Evolutionary conservation across 2,329 filamentous ascomycete genomes (phyloP).

Genomic region (Domatiomyces globalis): DNA sequence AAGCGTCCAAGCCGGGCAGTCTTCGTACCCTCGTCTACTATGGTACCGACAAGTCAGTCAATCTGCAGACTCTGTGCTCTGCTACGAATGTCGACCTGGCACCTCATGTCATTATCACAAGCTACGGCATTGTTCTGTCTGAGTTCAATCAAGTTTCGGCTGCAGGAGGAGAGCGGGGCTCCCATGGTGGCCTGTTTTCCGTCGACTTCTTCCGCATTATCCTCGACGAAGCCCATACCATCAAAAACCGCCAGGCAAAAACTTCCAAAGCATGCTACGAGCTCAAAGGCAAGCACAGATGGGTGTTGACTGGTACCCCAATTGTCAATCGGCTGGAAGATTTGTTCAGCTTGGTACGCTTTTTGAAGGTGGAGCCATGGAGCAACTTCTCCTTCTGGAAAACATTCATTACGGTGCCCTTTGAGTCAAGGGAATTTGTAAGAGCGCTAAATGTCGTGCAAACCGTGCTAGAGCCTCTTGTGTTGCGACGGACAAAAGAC

Average conservation of each 20-base stretch:
- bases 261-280: constrained; percentile 93
- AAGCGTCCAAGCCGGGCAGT: constrained; percentile 71
- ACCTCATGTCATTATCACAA: constrained; percentile 85
- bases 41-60: constrained; percentile 65
- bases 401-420: constrained; percentile 94
- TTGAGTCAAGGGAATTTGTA: constrained; percentile 89
- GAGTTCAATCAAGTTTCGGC: constrained; percentile 66
- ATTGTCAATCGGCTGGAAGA: constrained; percentile 95
- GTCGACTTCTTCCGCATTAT: constrained; percentile 91
- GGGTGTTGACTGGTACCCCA: constrained; percentile 87
- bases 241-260: constrained; percentile 83
- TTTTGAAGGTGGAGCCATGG: constrained; percentile 91
- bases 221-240: constrained; percentile 85
- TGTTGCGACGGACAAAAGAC: constrained; percentile 86
- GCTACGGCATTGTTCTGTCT: constrained; percentile 80
- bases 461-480: constrained; percentile 88
- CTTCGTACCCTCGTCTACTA: constrained; percentile 85
- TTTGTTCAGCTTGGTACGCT: constrained; percentile 81
- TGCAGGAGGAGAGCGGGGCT: constrained; percentile 50
- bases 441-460: constrained; percentile 92
- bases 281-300: constrained; percentile 68
- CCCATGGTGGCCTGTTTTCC: constrained; percentile 67
- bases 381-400: constrained; percentile 99
- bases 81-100: constrained; percentile 58
- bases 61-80: constrained; percentile 67